Evolutionary conservation across 169 alveolate genomes (phyloP).

Genomic region (Plasmodium sp.): DNA sequence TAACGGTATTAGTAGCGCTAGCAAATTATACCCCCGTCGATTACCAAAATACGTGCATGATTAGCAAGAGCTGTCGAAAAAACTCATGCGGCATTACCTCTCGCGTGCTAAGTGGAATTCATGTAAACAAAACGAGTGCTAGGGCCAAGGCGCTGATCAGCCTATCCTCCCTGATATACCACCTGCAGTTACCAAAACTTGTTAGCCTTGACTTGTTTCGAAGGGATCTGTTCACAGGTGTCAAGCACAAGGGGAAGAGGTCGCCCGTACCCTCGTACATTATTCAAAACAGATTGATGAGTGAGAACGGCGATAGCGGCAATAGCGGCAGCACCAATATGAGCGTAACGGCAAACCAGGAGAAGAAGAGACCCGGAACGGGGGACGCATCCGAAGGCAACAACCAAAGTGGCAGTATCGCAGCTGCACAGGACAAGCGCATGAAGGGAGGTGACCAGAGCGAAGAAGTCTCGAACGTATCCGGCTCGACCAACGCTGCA

Average conservation of each 20-base stretch:
- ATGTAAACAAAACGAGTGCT: not conserved
- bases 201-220: slow-evolving; percentile 21
- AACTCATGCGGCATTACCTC: slow-evolving; percentile 32
- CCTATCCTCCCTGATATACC: slow-evolving; percentile 6
- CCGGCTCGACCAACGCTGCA: not conserved
- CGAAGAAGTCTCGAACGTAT: not conserved
- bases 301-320: slow-evolving; percentile 26
- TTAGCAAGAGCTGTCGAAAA: slow-evolving; percentile 30
- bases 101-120: slow-evolving; percentile 45
- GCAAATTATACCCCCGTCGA: not conserved
- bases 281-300: slow-evolving; percentile 47
- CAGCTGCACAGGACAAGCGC: not conserved
- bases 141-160: not conserved
- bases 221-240: slow-evolving; percentile 1
- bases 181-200: not conserved
- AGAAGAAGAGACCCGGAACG: slow-evolving; percentile 2
- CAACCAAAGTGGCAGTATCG: not conserved
- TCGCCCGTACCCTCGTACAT: slow-evolving; percentile 15
- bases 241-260: not conserved
- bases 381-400: not conserved
- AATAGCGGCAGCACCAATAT: not conserved
- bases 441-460: not conserved
- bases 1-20: slow-evolving; percentile 33
- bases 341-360: not conserved
- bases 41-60: slow-evolving; percentile 62